These are phyloP conservation scores for Coemansia sp. DNA, from an alignment of 192 early-diverging fungal genomes.

Conservation along the genomic window DNA sequence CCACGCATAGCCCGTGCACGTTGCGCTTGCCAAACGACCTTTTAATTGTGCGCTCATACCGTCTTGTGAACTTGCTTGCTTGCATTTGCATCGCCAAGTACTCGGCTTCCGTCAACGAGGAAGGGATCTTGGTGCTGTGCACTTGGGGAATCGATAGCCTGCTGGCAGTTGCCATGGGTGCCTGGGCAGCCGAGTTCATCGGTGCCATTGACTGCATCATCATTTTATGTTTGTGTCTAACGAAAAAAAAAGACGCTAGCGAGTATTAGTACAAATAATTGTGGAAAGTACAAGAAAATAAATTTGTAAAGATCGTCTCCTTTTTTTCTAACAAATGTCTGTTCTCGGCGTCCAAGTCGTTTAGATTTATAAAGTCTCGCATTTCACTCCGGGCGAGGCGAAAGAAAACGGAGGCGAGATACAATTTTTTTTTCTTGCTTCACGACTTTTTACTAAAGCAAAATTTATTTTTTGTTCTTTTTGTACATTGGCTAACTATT, in stretches of 20 bases:
- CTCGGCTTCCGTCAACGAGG: background rate
- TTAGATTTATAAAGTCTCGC: background rate
- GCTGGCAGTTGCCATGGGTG: background rate
- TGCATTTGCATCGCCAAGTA: background rate
- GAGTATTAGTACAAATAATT: background rate
- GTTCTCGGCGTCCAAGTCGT: background rate
- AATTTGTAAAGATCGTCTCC: background rate
- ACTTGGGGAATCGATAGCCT: background rate
- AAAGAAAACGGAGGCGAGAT: too few relatives aligned
- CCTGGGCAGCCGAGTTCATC: background rate
- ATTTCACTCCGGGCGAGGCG: background rate
- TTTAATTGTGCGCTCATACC: background rate
- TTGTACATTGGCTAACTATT: too few relatives aligned
- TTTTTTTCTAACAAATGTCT: too few relatives aligned
- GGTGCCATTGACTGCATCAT: background rate
- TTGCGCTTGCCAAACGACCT: slow-evolving; percentile 13
- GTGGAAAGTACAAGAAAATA: too few relatives aligned
- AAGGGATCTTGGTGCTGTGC: background rate
- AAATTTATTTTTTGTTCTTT: too few relatives aligned
- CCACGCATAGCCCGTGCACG: slow-evolving; percentile 23
- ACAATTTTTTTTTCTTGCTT: too few relatives aligned
- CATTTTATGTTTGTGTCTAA: background rate
- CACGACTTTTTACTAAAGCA: too few relatives aligned
- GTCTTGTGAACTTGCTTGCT: background rate
- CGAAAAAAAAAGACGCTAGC: background rate